phyloP scores from a whole-genome alignment of 306 rosid species.

The Arachis hypogaea region DNA sequence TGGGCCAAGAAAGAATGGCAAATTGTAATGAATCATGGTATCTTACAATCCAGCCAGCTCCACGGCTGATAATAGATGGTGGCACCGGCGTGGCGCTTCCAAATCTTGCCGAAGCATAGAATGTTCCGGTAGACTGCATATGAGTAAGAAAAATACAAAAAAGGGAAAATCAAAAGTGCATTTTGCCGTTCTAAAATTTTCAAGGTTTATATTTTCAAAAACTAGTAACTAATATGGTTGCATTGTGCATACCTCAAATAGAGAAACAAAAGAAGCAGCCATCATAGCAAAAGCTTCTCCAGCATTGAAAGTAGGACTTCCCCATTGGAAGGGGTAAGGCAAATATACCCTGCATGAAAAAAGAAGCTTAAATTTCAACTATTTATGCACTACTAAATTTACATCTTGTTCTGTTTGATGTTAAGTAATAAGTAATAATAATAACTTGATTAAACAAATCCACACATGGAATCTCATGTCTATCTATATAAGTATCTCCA shows the following conservation, averaged over 20 bases:
- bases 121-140: slow-evolving; percentile 71
- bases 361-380: not conserved
- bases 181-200: not conserved
- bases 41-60: slow-evolving; percentile 70
- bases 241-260: slow-evolving; percentile 63
- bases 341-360: slow-evolving; percentile 62
- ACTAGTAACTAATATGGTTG: not conserved
- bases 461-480: too few species aligned
- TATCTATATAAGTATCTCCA: not conserved
- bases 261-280: slow-evolving; percentile 81
- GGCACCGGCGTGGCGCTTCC: slow-evolving; percentile 79
- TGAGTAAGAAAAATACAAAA: not conserved
- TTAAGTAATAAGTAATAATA: too few species aligned
- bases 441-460: too few species aligned
- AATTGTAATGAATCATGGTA: slow-evolving; percentile 32
- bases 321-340: slow-evolving; percentile 93
- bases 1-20: slow-evolving; percentile 5
- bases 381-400: too few species aligned
- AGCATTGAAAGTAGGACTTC: slow-evolving; percentile 75
- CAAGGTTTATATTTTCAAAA: not conserved
- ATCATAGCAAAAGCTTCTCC: slow-evolving; percentile 86
- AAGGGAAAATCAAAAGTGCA: not conserved
- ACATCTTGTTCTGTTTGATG: too few species aligned
- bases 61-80: slow-evolving; percentile 65
- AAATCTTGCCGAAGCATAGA: slow-evolving; percentile 62